These are phyloP conservation scores for Trichoderma guizhouense DNA, from an alignment of 2,329 filamentous ascomycete genomes.

Conservation along the genomic window DNA sequence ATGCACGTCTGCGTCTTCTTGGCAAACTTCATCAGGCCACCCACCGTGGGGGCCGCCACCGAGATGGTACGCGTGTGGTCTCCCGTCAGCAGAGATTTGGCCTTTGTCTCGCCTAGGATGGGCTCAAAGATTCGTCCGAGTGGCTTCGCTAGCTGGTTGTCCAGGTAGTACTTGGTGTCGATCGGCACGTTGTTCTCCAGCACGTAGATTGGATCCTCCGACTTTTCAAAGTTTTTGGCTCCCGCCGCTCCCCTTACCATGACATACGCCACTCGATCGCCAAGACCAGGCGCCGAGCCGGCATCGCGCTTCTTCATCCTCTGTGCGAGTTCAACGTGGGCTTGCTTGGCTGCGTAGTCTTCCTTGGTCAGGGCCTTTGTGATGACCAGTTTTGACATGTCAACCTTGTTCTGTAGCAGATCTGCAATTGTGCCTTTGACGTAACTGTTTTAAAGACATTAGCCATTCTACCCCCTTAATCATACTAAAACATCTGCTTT, in stretches of 20 bases:
- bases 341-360: slow-evolving; percentile 88
- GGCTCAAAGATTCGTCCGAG: slow-evolving; percentile 95
- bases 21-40: slow-evolving; percentile 96
- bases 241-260: slow-evolving; percentile 90
- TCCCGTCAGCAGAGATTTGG: slow-evolving; percentile 78
- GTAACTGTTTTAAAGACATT: slow-evolving; percentile 58
- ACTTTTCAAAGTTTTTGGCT: slow-evolving; percentile 94
- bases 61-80: slow-evolving; percentile 94
- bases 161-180: slow-evolving; percentile 96
- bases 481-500: not conserved
- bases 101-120: slow-evolving; percentile 90
- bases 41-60: slow-evolving; percentile 84
- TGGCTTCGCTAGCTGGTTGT: slow-evolving; percentile 96
- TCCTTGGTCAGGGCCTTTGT: slow-evolving; percentile 93
- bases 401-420: slow-evolving; percentile 92
- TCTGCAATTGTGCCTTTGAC: slow-evolving; percentile 96
- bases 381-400: slow-evolving; percentile 99
- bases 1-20: slow-evolving; percentile 98
- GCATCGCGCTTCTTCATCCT: slow-evolving; percentile 97
- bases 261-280: slow-evolving; percentile 96
- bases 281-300: slow-evolving; percentile 86
- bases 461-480: slow-evolving; percentile 30
- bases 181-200: slow-evolving; percentile 97
- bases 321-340: slow-evolving; percentile 90
- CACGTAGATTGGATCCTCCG: slow-evolving; percentile 94